Percentiles rank a stretch among this genome's conserved stretches.
These are phyloP conservation scores for Hypoxylon perforatum DNA, from an alignment of 495 filamentous ascomycete species.

Conservation along the genomic window DNA sequence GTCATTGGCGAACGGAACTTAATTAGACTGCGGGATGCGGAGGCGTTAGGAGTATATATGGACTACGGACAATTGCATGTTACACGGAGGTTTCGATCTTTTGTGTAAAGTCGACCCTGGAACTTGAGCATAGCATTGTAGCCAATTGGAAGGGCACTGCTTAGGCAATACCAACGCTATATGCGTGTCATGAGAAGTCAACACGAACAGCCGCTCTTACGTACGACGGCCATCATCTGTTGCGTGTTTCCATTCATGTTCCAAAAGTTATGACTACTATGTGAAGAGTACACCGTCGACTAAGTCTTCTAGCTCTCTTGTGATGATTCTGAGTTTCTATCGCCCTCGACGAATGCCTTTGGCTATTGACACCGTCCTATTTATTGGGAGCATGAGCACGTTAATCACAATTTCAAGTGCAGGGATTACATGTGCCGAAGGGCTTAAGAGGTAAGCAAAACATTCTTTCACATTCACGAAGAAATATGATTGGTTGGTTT, in stretches of 20 bases:
- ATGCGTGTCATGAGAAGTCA: constrained; percentile 13
- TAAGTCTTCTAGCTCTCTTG: neutral
- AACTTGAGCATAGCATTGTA: constrained; percentile 25
- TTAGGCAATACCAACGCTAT: constrained; percentile 7
- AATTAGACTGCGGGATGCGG: constrained; percentile 22
- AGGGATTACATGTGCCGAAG: neutral
- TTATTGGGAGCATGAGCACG: no score
- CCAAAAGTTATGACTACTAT: neutral
- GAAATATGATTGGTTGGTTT: neutral
- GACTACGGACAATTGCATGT: constrained; percentile 25
- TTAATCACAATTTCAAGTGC: no score
- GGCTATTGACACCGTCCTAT: no score
- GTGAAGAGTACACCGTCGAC: neutral
- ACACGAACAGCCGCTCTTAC: constrained; percentile 4
- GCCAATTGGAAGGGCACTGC: constrained; percentile 6
- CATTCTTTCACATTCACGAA: neutral
- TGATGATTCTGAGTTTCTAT: neutral
- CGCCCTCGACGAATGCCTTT: no score
- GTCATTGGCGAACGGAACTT: constrained; percentile 22
- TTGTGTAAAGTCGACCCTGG: constrained; percentile 17
- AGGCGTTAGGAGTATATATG: constrained; percentile 37
- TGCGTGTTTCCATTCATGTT: neutral
- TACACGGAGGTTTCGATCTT: constrained; percentile 11
- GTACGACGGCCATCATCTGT: neutral
- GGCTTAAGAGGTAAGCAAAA: no score